Evolutionary conservation across 1,284 basidiomycete genomes (phyloP).

Genomic region (Trametes versicolor): DNA sequence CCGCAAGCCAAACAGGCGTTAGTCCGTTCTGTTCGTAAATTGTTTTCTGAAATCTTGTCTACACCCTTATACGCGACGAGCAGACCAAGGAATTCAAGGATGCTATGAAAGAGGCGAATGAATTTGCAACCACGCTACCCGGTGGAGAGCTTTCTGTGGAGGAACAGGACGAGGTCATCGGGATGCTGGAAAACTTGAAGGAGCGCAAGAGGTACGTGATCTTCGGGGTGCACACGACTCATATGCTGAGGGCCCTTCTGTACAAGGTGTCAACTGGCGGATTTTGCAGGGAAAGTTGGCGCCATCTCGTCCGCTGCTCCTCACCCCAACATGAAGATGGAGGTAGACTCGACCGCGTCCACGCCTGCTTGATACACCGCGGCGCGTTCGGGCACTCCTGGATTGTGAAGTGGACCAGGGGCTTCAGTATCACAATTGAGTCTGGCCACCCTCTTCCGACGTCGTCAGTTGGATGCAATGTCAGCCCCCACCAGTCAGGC

Average conservation of each 20-base stretch:
- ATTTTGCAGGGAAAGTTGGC: constrained; percentile 49
- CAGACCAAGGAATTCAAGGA: constrained; percentile 76
- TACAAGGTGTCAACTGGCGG: constrained; percentile 51
- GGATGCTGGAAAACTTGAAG: constrained; percentile 66
- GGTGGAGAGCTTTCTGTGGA: constrained; percentile 72
- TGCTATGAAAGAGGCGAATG: constrained; percentile 62
- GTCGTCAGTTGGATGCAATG: background rate
- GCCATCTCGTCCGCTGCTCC: constrained; percentile 34
- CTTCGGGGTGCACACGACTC: background rate
- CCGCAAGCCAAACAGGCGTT: constrained; percentile 69
- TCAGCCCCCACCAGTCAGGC: background rate
- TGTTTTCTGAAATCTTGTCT: background rate
- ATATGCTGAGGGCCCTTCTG: background rate
- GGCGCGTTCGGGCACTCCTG: background rate
- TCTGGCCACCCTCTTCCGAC: background rate
- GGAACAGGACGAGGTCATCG: constrained; percentile 73
- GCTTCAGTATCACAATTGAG: background rate
- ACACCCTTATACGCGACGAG: background rate
- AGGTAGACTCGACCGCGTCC: constrained; percentile 65
- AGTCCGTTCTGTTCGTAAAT: constrained; percentile 62
- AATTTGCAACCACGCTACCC: constrained; percentile 62
- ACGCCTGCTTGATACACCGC: constrained; percentile 45
- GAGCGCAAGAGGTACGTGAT: constrained; percentile 63
- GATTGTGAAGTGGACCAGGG: background rate
- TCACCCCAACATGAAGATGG: constrained; percentile 49